A percentile compares a stretch with the other conserved stretches of the same genome.
These are phyloP conservation scores for Pisolithus microcarpus DNA, from an alignment of 768 basidiomycete genomes.

Conservation along the genomic window DNA sequence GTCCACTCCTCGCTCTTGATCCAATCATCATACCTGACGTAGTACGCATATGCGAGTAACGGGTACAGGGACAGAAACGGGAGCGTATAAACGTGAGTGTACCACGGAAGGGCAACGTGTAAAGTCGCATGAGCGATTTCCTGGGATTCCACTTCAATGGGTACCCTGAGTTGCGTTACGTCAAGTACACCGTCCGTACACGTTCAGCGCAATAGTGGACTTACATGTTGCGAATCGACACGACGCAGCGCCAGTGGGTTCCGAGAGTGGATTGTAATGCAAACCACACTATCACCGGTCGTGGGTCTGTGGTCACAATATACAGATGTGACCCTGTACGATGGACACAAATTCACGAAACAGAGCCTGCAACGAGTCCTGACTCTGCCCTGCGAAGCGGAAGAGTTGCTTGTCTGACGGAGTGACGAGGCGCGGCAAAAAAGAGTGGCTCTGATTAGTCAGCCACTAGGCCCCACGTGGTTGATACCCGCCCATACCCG, in stretches of 20 bases:
- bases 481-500: too few relatives aligned
- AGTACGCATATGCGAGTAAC: constrained; percentile 85
- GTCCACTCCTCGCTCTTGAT: constrained; percentile 96
- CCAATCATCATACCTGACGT: constrained; percentile 85
- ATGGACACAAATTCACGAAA: too few relatives aligned
- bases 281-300: constrained; percentile 5
- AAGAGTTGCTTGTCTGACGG: too few relatives aligned
- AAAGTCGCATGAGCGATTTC: constrained; percentile 65
- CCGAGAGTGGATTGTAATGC: neutral
- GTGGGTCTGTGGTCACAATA: too few relatives aligned
- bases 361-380: too few relatives aligned
- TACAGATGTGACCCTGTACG: too few relatives aligned
- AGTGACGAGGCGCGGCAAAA: too few relatives aligned
- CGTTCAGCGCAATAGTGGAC: neutral
- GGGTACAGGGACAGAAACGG: constrained; percentile 82
- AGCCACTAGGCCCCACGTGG: too few relatives aligned
- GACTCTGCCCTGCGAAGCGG: too few relatives aligned
- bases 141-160: constrained; percentile 50
- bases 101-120: constrained; percentile 61
- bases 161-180: constrained; percentile 22
- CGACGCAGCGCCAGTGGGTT: constrained; percentile 2
- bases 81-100: constrained; percentile 62
- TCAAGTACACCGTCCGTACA: neutral
- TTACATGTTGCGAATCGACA: constrained; percentile 13
- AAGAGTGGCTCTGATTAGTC: too few relatives aligned